Percentiles rank a stretch among this genome's conserved stretches.
Evolutionary conservation across 1,284 basidiomycete species (phyloP).

Genomic region (Butyriboletus regius): DNA sequence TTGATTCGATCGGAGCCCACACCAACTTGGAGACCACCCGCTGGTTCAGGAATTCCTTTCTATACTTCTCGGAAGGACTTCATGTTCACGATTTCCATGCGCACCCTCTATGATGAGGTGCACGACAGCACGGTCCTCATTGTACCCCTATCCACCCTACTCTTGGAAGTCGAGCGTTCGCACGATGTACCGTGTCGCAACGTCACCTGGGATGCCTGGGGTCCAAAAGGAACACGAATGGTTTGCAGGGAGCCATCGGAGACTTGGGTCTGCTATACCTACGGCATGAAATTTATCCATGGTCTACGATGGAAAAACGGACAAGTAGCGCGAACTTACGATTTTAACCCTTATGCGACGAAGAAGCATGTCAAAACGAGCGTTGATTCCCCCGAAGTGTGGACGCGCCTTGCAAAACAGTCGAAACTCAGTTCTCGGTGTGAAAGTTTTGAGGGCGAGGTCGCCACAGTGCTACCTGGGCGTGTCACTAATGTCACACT

Average conservation of each 20-base stretch:
- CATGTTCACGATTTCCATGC: slow-evolving; percentile 24
- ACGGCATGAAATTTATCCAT: slow-evolving; percentile 43
- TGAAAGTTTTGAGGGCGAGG: slow-evolving; percentile 11
- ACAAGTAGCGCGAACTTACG: slow-evolving; percentile 21
- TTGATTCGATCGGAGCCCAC: slow-evolving; percentile 51
- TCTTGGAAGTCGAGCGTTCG: slow-evolving; percentile 42
- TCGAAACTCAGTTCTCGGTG: slow-evolving; percentile 7
- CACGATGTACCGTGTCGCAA: slow-evolving; percentile 34
- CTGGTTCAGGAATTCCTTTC: slow-evolving; percentile 17
- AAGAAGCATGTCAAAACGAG: slow-evolving; percentile 12
- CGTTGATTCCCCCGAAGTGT: slow-evolving; percentile 6
- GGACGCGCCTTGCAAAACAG: slow-evolving; percentile 16
- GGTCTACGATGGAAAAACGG: slow-evolving; percentile 19
- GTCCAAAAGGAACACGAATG: slow-evolving; percentile 40
- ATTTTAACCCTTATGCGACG: slow-evolving; percentile 27
- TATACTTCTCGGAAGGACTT: slow-evolving; percentile 19
- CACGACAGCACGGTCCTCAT: slow-evolving; percentile 19
- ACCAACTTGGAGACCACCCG: slow-evolving; percentile 38
- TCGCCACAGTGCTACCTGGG: slow-evolving; percentile 25
- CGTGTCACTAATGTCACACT: slow-evolving; percentile 21
- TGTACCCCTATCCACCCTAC: slow-evolving; percentile 32
- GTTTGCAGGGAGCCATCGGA: slow-evolving; percentile 33
- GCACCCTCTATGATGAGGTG: neutral
- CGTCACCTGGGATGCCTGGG: slow-evolving; percentile 50
- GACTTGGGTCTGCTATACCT: slow-evolving; percentile 54